These are phyloP conservation scores for Microsporum audouinii DNA, from an alignment of 2,329 filamentous ascomycete species.

Conservation along the genomic window DNA sequence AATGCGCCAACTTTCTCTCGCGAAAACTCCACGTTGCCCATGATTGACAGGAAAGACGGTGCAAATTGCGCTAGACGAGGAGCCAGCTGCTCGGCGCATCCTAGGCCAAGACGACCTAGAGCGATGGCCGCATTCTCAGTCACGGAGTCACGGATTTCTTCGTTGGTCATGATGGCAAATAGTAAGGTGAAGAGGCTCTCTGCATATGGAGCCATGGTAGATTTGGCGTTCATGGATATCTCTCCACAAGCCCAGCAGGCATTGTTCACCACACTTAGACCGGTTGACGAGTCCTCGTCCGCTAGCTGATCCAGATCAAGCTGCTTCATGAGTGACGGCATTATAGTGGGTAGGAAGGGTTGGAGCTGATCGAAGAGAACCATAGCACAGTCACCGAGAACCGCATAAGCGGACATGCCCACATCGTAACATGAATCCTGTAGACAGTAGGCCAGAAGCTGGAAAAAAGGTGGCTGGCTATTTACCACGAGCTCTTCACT, in stretches of 20 bases:
- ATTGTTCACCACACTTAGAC: conserved; percentile 92
- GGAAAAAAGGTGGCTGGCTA: conserved; percentile 75
- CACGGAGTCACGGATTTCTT: conserved; percentile 72
- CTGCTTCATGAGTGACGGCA: conserved; percentile 72
- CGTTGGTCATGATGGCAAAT: conserved; percentile 71
- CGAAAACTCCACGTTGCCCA: conserved; percentile 74
- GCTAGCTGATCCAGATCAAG: conserved; percentile 67
- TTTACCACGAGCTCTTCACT: conserved; percentile 63
- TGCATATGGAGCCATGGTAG: conserved; percentile 63
- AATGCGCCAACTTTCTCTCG: conserved; percentile 93
- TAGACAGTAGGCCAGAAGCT: conserved; percentile 84
- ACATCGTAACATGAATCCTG: conserved; percentile 85
- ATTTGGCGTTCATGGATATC: conserved; percentile 67
- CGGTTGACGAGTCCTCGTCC: conserved; percentile 70
- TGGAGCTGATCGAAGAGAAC: conserved; percentile 77
- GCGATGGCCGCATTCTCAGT: conserved; percentile 92
- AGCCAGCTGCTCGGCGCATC: conserved; percentile 63
- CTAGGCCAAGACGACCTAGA: conserved; percentile 72
- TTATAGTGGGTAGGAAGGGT: conserved; percentile 57
- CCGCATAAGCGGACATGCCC: conserved; percentile 86
- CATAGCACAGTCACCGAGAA: conserved; percentile 88
- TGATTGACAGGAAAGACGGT: conserved; percentile 65
- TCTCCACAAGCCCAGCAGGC: conserved; percentile 95
- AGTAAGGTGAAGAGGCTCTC: conserved; percentile 66
- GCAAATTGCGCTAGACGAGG: conserved; percentile 71